phyloP scores from a whole-genome alignment of 148 eudicot genomes.

The Beta vulgaris region DNA sequence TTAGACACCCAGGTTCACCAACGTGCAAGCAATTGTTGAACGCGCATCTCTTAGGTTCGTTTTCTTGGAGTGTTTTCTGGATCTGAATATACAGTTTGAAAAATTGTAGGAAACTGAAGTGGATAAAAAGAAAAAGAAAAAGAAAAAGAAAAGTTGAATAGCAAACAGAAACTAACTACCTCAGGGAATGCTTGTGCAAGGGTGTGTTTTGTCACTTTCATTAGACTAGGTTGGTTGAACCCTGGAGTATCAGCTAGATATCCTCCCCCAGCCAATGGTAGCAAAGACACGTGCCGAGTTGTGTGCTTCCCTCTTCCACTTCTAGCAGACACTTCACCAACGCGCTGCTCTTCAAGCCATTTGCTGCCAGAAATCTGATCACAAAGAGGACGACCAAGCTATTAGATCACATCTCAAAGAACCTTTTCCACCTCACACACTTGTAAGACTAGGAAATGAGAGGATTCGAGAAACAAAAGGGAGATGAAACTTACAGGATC shows the following conservation, averaged over 20 bases:
- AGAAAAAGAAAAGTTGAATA: not conserved
- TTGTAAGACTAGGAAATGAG: not conserved
- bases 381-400: not conserved
- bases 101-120: not conserved
- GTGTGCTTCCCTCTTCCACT: constrained; percentile 98
- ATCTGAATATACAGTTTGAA: constrained; percentile 43
- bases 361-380: constrained; percentile 69
- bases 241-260: constrained; percentile 95
- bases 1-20: constrained; percentile 84
- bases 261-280: constrained; percentile 86
- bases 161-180: constrained; percentile 46
- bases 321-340: constrained; percentile 90
- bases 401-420: not conserved
- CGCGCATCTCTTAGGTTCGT: constrained; percentile 53
- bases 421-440: not conserved
- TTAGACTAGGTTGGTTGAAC: constrained; percentile 84
- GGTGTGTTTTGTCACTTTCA: constrained; percentile 82
- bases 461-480: constrained; percentile 11
- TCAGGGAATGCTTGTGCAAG: constrained; percentile 81
- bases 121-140: not conserved
- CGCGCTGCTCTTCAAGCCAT: constrained; percentile 87
- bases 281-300: constrained; percentile 80
- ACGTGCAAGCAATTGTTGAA: constrained; percentile 85
- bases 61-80: constrained; percentile 48
- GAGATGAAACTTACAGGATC: constrained; percentile 51